Evolutionary conservation across 2,329 filamentous ascomycete species (phyloP).

Genomic region (Trichophyton mentagrophytes): DNA sequence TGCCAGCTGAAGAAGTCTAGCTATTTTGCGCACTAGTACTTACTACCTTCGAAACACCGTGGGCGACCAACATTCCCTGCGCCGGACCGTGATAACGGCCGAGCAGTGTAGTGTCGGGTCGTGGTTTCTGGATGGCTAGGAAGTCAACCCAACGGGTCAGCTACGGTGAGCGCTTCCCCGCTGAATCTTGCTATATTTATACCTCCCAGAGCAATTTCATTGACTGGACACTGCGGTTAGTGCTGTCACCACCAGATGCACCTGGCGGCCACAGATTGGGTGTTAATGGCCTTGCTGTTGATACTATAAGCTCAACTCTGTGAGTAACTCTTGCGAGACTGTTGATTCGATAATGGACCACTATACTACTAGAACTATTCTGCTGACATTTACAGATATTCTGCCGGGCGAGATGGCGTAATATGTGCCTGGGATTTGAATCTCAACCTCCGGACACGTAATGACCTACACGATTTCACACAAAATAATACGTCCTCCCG

Average conservation of each 20-base stretch:
- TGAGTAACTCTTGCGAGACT: slow-evolving; percentile 30
- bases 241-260: slow-evolving; percentile 60
- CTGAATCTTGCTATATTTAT: not conserved
- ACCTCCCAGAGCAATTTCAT: slow-evolving; percentile 3
- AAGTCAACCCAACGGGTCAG: slow-evolving; percentile 59
- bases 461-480: slow-evolving; percentile 24
- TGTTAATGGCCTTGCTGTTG: slow-evolving; percentile 86
- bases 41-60: not conserved
- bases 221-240: slow-evolving; percentile 28
- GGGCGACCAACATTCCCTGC: not conserved
- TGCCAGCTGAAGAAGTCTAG: not conserved
- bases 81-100: not conserved
- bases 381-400: slow-evolving; percentile 56
- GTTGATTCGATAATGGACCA: not conserved
- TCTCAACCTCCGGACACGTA: slow-evolving; percentile 43
- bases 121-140: slow-evolving; percentile 43
- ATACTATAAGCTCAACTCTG: slow-evolving; percentile 72
- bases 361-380: slow-evolving; percentile 10
- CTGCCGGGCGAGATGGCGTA: slow-evolving; percentile 85
- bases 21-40: not conserved
- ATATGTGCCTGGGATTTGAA: slow-evolving; percentile 92
- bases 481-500: slow-evolving; percentile 16
- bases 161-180: slow-evolving; percentile 45
- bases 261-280: slow-evolving; percentile 81
- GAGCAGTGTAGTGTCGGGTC: not conserved